Base-by-base conservation (phyloP, 176 grass and related monocot species). In the Bothriochloa decipiens region DNA sequence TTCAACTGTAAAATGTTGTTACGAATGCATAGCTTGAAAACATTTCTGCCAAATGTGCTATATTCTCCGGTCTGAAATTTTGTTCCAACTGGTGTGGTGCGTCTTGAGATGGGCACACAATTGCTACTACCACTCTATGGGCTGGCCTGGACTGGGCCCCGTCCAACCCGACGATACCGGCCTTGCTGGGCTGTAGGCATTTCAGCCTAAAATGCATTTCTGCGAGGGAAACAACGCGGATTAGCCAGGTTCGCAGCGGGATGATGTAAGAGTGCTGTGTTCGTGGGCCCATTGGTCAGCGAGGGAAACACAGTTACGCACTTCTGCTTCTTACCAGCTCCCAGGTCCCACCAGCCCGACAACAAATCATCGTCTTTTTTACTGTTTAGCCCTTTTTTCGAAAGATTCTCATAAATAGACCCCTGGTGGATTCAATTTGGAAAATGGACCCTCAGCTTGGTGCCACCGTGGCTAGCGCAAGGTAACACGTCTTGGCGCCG, bases 21-120 rank as follows among this genome's bases (percentile, higher is more conserved):
- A n/a, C 62, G 81, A 74, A 60, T 81, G 71, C 85, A 76, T 82
- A 87, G 70, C 12, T 77, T 77, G 71, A 82, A 72, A 76, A 69
- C 72, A 74, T 87, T 47, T 76, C 85, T 70, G 26, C 20, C 70
- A 67, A 41, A 65, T 41, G 6, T 53, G 62, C 4, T 28, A 22
- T 53, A 0, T 57, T 26, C 39, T 65, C 41, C 2, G 39, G 22
- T 28, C 40, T 71, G 27, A n/a, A 74, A 13, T 26, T 22, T 55
- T 41, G 10, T 52, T 52, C 15, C 4, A 50, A 50, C 47, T 50
- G 46, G 47, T 50, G 47, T 17, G 47, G 15, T 50, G 47, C 2
- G 2, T 36, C 2, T 3, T 36, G 35, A 36, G 37, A 4, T 37
- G 36, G 36, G 36, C 36, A 37, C 4, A 57, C n/a, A n/a, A n/a